A percentile compares a stretch with the other conserved stretches of the same genome.
phyloP scores from a whole-genome alignment of 192 early-diverging fungal genomes.

The Geosiphon pyriformis region DNA sequence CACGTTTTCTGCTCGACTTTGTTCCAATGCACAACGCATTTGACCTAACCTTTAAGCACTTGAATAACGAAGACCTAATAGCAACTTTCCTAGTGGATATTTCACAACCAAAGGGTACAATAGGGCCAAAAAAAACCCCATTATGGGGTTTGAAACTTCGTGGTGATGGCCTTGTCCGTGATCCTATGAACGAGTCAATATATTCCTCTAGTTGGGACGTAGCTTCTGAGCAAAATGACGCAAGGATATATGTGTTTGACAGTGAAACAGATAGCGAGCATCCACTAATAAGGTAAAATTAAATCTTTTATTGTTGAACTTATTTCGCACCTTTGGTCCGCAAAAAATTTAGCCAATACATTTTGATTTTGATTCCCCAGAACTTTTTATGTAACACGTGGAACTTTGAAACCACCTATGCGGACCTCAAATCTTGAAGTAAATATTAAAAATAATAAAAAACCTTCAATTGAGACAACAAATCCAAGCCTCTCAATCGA shows the following conservation, averaged over 20 bases:
- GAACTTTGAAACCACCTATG: neutral
- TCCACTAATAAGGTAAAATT: neutral
- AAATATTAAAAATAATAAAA: neutral
- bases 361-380: neutral
- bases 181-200: conserved; percentile 7
- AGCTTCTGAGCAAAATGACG: conserved; percentile 2
- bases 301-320: neutral
- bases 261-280: neutral
- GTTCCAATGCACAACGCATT: conserved; percentile 5
- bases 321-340: too few species aligned
- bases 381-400: neutral
- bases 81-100: neutral
- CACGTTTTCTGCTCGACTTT: conserved; percentile 8
- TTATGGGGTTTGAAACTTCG: conserved; percentile 9
- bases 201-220: neutral
- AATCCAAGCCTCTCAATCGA: neutral
- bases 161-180: neutral
- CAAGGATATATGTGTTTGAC: conserved; percentile 17
- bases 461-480: neutral
- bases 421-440: neutral
- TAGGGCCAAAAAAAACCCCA: neutral
- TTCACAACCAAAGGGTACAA: neutral
- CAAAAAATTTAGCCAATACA: neutral
- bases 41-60: conserved; percentile 1
- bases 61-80: conserved; percentile 2